Base-by-base conservation (phyloP, 352 stramenopile species). In the Aphanomyces stellatus region DNA sequence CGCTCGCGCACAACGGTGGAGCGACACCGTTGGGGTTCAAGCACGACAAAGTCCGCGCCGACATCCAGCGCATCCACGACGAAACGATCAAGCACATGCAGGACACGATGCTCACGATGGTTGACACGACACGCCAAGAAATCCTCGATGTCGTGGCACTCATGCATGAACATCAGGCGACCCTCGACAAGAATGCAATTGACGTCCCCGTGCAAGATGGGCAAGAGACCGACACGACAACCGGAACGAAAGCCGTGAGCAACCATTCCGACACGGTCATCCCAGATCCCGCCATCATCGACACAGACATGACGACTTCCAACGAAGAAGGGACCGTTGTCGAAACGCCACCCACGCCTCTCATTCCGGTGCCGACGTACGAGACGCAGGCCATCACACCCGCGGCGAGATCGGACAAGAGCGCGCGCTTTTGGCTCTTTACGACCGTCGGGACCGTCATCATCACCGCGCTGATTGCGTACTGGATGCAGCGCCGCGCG, bases 21-120 rank as follows among this genome's bases (percentile, higher is more conserved):
- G 22, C 6, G 5, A 25, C 22, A 3, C n/a, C 13, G 4, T 24
- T 65, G 24, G 59, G 28, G 24, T 46, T 33, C 10, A 37, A 67
- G 25, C 28, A 57, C 17, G 60, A 67, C 4, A 33, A 57, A 17
- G 7, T 67, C 19, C 31, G 49, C 10, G 40, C 60, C 15, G 60
- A 67, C 30, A 41, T 67, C 24, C 40, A 67, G 8, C 17, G 15
- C 30, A 67, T 67, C 24, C 60, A 67, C 27, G 60, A 25, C 8
- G 60, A 67, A 34, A 67, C 60, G 27, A 67, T 67, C 40, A 42
- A 57, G 34, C 43, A 67, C 46, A 67, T 67, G 60, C n/a, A 67
- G 22, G 24, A 17, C 11, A 67, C 57, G 60, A 55, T 67, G 41
- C 40, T 57, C 19, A 33, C 28, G n/a, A 53, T 67, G 40, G 49